These are phyloP conservation scores for Diophrys sp. DNA, from an alignment of 73 alveolate genomes.

Conservation along the genomic window DNA sequence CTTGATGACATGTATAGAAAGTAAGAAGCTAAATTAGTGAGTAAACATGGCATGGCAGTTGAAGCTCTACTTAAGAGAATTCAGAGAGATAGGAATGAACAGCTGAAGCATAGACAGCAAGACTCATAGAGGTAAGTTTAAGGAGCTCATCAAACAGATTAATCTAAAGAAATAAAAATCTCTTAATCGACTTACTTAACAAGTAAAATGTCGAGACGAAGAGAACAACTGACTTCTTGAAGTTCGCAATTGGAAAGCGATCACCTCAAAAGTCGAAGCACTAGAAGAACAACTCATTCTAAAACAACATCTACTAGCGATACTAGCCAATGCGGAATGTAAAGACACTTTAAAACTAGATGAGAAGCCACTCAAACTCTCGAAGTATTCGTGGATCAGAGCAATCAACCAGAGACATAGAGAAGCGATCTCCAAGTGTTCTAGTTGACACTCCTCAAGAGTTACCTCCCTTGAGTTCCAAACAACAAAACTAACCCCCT, in stretches of 20 bases:
- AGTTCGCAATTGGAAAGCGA: slow-evolving; percentile 41
- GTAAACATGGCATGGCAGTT: slow-evolving; percentile 52
- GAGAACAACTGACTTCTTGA: slow-evolving; percentile 38
- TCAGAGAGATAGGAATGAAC: slow-evolving; percentile 65
- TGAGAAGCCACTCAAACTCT: not conserved
- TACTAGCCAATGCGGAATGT: not conserved
- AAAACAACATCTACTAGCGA: not conserved
- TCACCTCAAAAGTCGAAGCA: slow-evolving; percentile 29
- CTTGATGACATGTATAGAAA: not conserved
- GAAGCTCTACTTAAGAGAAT: slow-evolving; percentile 69
- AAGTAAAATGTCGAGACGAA: slow-evolving; percentile 62
- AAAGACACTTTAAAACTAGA: not conserved
- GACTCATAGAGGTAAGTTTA: slow-evolving; percentile 54
- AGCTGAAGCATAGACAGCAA: slow-evolving; percentile 61
- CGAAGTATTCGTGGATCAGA: not conserved
- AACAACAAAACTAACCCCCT: too few species aligned
- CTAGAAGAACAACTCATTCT: not conserved
- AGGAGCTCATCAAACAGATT: too few species aligned
- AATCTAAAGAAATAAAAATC: slow-evolving; percentile 70
- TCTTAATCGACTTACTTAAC: slow-evolving; percentile 60
- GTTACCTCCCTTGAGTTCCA: too few species aligned
- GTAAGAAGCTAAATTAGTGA: slow-evolving; percentile 25
- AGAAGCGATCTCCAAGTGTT: too few species aligned
- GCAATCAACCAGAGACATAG: not conserved
- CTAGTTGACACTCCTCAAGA: too few species aligned